Base-by-base conservation (phyloP, 148 eudicot genomes). In the Nyssa sinensis region DNA sequence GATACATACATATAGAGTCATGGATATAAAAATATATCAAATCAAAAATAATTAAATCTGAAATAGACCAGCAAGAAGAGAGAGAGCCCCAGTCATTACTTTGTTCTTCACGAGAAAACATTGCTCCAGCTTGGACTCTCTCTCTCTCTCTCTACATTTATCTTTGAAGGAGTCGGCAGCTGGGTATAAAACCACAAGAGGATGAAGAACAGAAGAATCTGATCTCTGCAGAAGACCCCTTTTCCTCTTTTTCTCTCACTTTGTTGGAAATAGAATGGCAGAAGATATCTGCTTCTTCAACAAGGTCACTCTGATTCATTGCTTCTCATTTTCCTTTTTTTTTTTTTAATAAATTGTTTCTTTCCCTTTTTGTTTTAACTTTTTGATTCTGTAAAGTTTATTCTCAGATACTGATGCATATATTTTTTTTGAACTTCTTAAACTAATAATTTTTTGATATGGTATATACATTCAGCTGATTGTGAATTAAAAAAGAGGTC, bases 241-340 rank as follows among this genome's bases (percentile, higher is more conserved):
- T 55, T 55, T 55, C 59, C 21, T 29, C 31, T 33, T 58, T 24
- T 37, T 70, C 53, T 30, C 31, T 41, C 21, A 2, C 62, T 77
- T 47, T 59, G 34, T 63, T 44, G 69, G 70, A 27, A 39, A 44
- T 53, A 44, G 25, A 68, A 89, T 89, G 91, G 91, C 84, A 24
- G 96, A 87, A 57, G 80, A 78, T 61, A 77, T 87, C 21, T 78
- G 82, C 77, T 66, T 83, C 69, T 73, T 68, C 74, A 72, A 76
- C 74, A 89, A 89, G 91, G 96, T 91, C 32, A 35, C 31, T 44
- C 67, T 24, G 34, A 67, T 68, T 53, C 65, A 37, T 21, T 65
- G 44, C 29, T 37, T 33, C 49, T 37, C 37, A 23, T 12, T 25
- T 58, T 61, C 16, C 61, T 59, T n/a, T n/a, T n/a, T n/a, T 39